Evolutionary conservation across 768 basidiomycete genomes (phyloP).

Genomic region (Phlebiopsis gigantea): DNA sequence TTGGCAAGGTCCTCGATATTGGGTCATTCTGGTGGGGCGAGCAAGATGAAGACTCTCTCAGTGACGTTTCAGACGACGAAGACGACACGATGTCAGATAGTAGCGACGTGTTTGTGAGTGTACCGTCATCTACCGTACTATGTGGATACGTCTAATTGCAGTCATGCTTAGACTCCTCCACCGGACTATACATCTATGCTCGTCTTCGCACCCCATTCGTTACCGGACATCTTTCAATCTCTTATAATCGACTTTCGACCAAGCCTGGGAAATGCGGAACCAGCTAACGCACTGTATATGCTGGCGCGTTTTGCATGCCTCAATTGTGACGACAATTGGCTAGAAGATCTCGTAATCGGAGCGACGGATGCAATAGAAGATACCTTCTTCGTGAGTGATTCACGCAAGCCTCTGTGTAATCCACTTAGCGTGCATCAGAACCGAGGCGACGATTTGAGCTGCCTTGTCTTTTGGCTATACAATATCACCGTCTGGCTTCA

Average conservation of each 20-base stretch:
- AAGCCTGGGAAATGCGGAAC: conserved; percentile 68
- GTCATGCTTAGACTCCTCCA: conserved; percentile 53
- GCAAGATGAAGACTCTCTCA: conserved; percentile 29
- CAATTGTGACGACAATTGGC: conserved; percentile 85
- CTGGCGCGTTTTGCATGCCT: conserved; percentile 90
- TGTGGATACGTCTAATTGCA: background rate
- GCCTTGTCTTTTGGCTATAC: conserved; percentile 91
- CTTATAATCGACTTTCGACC: conserved; percentile 75
- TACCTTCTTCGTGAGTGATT: conserved; percentile 85
- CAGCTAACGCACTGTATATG: conserved; percentile 89
- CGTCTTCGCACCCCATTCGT: conserved; percentile 77
- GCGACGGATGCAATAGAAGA: conserved; percentile 92
- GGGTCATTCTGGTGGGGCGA: conserved; percentile 62
- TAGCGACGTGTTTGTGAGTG: conserved; percentile 17
- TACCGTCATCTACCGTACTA: background rate
- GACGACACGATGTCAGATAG: conserved; percentile 37
- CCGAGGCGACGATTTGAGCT: conserved; percentile 79
- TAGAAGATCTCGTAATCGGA: conserved; percentile 88
- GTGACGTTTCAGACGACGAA: conserved; percentile 38
- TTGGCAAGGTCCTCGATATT: conserved; percentile 54
- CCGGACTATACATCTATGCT: conserved; percentile 85
- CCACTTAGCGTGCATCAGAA: conserved; percentile 39
- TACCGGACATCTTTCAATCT: conserved; percentile 77
- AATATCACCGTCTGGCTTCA: conserved; percentile 90
- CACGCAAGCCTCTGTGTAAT: background rate